phyloP scores from a whole-genome alignment of 2,329 filamentous ascomycete genomes.

The Colletotrichum agaves region DNA sequence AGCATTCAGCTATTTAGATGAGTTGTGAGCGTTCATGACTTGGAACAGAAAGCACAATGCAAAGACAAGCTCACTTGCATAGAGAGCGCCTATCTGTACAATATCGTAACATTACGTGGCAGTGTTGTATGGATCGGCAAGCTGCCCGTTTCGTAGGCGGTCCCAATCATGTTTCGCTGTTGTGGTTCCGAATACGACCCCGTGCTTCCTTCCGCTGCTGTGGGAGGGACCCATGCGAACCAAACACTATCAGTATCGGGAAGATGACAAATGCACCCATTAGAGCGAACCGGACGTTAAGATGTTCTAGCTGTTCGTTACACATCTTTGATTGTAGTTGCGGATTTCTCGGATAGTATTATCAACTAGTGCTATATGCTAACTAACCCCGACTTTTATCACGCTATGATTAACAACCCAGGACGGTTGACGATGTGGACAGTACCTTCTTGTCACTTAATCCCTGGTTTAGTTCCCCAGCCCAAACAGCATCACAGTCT shows the following conservation, averaged over 20 bases:
- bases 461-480: too few relatives aligned
- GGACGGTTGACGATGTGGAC: too few relatives aligned
- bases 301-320: too few relatives aligned
- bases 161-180: neutral
- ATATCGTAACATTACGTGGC: conserved; percentile 2
- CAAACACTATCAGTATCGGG: neutral
- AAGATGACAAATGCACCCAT: neutral
- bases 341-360: too few relatives aligned
- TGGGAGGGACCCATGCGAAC: neutral
- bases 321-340: too few relatives aligned
- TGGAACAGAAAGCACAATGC: neutral
- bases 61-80: neutral
- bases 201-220: neutral
- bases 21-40: neutral
- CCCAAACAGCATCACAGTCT: too few relatives aligned
- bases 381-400: too few relatives aligned
- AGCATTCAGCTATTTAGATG: neutral
- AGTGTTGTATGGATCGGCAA: conserved; percentile 11
- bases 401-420: too few relatives aligned
- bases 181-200: neutral
- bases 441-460: too few relatives aligned
- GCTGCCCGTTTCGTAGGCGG: neutral
- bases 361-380: too few relatives aligned
- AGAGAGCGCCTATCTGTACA: neutral
- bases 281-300: too few relatives aligned